These are phyloP conservation scores for Beta vulgaris DNA, from an alignment of 148 eudicot species.

Conservation along the genomic window DNA sequence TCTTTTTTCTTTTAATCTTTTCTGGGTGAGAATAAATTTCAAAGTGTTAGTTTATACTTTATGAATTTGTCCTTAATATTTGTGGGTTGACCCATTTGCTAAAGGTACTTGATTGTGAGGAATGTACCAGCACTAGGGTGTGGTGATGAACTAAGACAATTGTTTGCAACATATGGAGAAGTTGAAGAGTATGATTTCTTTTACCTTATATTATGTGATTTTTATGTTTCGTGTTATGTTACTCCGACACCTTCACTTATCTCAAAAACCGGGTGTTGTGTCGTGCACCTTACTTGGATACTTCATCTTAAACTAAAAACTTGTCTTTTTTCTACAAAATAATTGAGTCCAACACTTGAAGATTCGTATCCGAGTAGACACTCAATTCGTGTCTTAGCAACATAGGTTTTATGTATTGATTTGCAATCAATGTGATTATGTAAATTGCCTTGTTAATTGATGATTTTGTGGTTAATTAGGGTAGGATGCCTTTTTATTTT, in stretches of 20 bases:
- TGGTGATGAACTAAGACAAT: conserved; percentile 65
- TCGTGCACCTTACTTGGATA: too few relatives aligned
- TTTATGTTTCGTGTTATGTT: too few relatives aligned
- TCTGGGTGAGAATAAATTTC: neutral
- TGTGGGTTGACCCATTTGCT: neutral
- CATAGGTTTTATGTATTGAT: neutral
- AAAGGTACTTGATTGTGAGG: conserved; percentile 80
- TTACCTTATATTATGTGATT: neutral
- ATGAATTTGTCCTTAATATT: neutral
- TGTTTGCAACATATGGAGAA: conserved; percentile 73
- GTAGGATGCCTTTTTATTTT: neutral
- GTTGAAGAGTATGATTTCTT: conserved; percentile 64
- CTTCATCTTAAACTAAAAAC: too few relatives aligned
- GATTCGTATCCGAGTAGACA: too few relatives aligned
- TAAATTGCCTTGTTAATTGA: conserved; percentile 3
- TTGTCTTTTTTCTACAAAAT: too few relatives aligned
- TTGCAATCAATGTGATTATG: neutral
- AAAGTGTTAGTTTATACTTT: too few relatives aligned
- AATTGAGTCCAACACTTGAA: too few relatives aligned
- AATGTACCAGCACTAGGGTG: conserved; percentile 91
- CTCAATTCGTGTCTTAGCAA: too few relatives aligned
- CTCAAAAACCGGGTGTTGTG: too few relatives aligned
- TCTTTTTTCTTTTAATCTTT: conserved; percentile 9
- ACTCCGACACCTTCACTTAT: too few relatives aligned
- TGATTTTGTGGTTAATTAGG: neutral